These are phyloP conservation scores for Acanthochlamys bracteata DNA, from an alignment of 106 monocot species.

Conservation along the genomic window DNA sequence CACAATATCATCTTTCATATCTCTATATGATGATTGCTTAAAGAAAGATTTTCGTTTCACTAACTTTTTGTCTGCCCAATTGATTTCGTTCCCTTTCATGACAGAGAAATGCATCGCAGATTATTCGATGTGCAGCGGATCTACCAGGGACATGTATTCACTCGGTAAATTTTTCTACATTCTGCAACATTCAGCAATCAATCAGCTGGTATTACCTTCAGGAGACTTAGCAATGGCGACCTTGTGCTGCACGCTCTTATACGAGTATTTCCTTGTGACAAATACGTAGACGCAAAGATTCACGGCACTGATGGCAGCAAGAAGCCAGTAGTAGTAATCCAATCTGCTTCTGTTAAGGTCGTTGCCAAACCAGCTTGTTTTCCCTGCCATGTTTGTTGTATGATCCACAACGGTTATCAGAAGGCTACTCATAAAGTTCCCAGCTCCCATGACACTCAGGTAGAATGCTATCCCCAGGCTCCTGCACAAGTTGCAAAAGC, in stretches of 20 bases:
- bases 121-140: too few relatives aligned
- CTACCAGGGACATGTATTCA: too few relatives aligned
- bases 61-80: too few relatives aligned
- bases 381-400: slow-evolving; percentile 15
- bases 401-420: slow-evolving; percentile 44
- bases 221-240: slow-evolving; percentile 10
- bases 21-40: too few relatives aligned
- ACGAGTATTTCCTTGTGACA: slow-evolving; percentile 40
- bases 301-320: slow-evolving; percentile 18
- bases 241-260: slow-evolving; percentile 32
- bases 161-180: not conserved
- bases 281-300: slow-evolving; percentile 31
- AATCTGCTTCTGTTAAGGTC: slow-evolving; percentile 43
- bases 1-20: too few relatives aligned
- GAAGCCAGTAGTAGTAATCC: slow-evolving; percentile 45
- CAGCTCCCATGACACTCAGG: slow-evolving; percentile 51
- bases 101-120: too few relatives aligned
- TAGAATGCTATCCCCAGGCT: slow-evolving; percentile 73
- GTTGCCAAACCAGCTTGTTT: slow-evolving; percentile 47
- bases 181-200: not conserved
- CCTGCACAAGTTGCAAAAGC: not conserved
- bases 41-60: too few relatives aligned
- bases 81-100: too few relatives aligned
- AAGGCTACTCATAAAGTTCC: slow-evolving; percentile 50
- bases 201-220: not conserved